Conservation (phyloP, 805 yeast genomes). For the Lachancea sp. region DNA sequence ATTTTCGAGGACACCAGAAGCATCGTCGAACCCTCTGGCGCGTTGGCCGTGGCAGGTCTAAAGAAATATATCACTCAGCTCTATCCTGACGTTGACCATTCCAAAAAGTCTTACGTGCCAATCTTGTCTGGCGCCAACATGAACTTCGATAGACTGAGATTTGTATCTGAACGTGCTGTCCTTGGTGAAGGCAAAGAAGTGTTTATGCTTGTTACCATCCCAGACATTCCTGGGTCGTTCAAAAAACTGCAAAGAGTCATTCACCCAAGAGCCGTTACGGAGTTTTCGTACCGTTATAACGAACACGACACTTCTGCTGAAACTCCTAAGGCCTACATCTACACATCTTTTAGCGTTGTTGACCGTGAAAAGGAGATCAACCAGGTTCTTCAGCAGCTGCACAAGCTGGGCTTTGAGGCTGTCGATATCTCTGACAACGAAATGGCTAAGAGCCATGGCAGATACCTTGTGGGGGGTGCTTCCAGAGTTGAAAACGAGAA, state of each 20-base stretch:
- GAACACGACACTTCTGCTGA: constrained; percentile 35
- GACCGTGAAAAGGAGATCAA: constrained; percentile 69
- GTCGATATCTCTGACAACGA: constrained; percentile 87
- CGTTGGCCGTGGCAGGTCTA: constrained; percentile 91
- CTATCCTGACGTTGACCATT: constrained; percentile 67
- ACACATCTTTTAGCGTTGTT: constrained; percentile 78
- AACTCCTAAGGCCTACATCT: constrained; percentile 61
- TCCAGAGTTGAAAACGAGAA: constrained; percentile 68
- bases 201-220: constrained; percentile 81
- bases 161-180: constrained; percentile 94
- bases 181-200: constrained; percentile 98
- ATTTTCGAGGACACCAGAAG: constrained; percentile 93
- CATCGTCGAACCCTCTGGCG: constrained; percentile 95
- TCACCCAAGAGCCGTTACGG: constrained; percentile 87
- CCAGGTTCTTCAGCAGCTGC: constrained; percentile 53
- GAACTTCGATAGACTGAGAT: constrained; percentile 94
- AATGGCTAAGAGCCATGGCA: constrained; percentile 91
- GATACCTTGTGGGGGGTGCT: constrained; percentile 93
- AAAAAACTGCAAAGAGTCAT: constrained; percentile 66
- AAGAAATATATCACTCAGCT: constrained; percentile 61
- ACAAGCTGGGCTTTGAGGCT: constrained; percentile 61
- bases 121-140: constrained; percentile 94
- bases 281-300: constrained; percentile 81
- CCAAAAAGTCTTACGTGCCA: constrained; percentile 68
- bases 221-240: constrained; percentile 91